Base-by-base conservation (phyloP, 306 rosid genomes). In the Pachyrhizus erosus region DNA sequence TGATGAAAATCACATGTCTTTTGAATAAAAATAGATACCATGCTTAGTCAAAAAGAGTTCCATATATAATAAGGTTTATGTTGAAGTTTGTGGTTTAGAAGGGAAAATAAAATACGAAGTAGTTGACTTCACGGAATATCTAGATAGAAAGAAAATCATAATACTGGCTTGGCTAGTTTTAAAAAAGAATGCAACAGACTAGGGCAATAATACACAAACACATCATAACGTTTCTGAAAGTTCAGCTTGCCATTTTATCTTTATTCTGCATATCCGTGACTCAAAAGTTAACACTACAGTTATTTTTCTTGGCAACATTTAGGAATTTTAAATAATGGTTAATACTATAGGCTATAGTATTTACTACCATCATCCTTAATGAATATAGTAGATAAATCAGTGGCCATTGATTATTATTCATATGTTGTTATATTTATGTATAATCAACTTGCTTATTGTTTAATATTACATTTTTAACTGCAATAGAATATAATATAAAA, bases 31-130 rank as follows among this genome's bases (percentile, higher is more conserved):
- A 27, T 2, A 48, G n/a, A 33, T 57, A 33, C 46, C 9, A 42
- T 81, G 17, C 67, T 29, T 86, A 57, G 86, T 86, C 70, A 86
- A 86, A 78, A 73, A 67, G 45, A 37, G 52, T 61, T 61, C 37
- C 68, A 26, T 26, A 14, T 13, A 29, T 27, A 31, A 57, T 24
- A 58, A 26, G 48, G 48, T 52, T 54, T 40, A 54, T 52, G 60
- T 37, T 65, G 68, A 31, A 72, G 78, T 77, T 26, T 75, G 65
- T 73, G 71, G 40, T 67, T 68, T 27, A 52, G 27, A 20, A 48
- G 37, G 23, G 24, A 70, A 62, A 67, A 33, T 2, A 9, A 29
- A 65, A 34, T 14, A 49, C 20, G 15, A 55, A 57, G 10, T 21
- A 11, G 72, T 54, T 74, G 76, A 73, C 84, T 23, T 26, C 2